Conservation (phyloP, 768 basidiomycete species). For the Amanita inopinata region DNA sequence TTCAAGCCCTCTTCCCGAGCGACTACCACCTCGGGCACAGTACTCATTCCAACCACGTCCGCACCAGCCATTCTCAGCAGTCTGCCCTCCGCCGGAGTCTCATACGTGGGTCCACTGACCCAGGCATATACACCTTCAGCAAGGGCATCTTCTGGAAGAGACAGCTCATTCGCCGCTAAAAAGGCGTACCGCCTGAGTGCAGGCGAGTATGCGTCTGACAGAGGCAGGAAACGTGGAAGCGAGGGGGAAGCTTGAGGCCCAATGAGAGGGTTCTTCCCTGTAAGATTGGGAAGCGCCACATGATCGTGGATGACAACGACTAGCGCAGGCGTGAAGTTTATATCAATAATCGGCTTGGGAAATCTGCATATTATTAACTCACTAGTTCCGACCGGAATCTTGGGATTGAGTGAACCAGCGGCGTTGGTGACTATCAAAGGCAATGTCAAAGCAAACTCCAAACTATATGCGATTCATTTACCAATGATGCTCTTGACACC, state of each 20-base stretch:
- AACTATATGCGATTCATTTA: conserved; percentile 18
- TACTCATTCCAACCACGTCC: conserved; percentile 93
- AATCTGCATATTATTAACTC: conserved; percentile 15
- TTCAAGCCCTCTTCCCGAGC: conserved; percentile 69
- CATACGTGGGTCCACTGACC: conserved; percentile 87
- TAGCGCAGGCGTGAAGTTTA: conserved; percentile 22
- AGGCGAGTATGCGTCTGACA: conserved; percentile 77
- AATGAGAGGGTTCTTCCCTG: conserved; percentile 70
- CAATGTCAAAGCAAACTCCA: neutral
- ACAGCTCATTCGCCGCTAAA: conserved; percentile 56
- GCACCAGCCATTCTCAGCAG: conserved; percentile 68
- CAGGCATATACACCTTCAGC: conserved; percentile 84
- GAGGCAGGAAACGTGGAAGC: conserved; percentile 70
- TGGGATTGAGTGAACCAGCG: conserved; percentile 69
- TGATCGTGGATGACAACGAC: conserved; percentile 85
- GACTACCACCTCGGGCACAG: conserved; percentile 80
- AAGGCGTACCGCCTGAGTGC: conserved; percentile 63
- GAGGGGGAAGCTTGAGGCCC: conserved; percentile 54
- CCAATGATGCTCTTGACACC: conserved; percentile 72
- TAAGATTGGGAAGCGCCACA: conserved; percentile 67
- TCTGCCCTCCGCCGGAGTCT: conserved; percentile 79
- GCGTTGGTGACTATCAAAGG: conserved; percentile 79
- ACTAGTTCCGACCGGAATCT: conserved; percentile 76
- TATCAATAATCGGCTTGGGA: neutral
- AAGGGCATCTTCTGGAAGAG: conserved; percentile 42